Evolutionary conservation across 495 filamentous ascomycete species (phyloP), one percentile per base, ranked within the genome.

Genomic region (Podospora appendiculata): DNA sequence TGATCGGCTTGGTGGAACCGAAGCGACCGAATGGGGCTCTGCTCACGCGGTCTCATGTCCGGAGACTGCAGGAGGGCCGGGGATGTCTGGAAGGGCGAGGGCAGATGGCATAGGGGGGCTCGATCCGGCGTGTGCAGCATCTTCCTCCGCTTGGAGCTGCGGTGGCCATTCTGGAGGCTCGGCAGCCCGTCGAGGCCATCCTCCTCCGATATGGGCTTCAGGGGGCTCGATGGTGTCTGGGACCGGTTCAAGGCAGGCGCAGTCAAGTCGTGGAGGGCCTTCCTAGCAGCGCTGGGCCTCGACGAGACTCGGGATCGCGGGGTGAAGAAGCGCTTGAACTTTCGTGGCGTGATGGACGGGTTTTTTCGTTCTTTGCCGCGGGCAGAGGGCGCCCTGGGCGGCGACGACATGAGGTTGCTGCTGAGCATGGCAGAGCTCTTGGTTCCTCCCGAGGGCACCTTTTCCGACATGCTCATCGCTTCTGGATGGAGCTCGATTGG

Each of bases 251-350:
- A 64, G 13, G 73, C 77, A 6, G 82, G 78, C 32, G 76, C 77
- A 12, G 80, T 88, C 45, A 95, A 84, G 43, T 89, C 84, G 47
- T 76, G 75, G 46, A 95, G 75, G 44, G 85, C 80, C 59, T 80
- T 76, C 56, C 85, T 73, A 56, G 76, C 79, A 13, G 80, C 74
- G 57, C 71, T 79, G 3, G 56, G 79, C 68, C 59, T 62, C 53
- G 59, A 65, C 53, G 52, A 68, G 58, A 73, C 70, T 42, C 73
- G 62, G 32, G 70, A 66, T 14, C 72, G 78, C 46, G 90, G 90
- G 12, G 88, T 92, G 61, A 95, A 96, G 72, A 96, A 96, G 32
- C 82, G 76, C 40, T 70, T 81, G 60, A 95, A 95, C 48, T 82
- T 85, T 48, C 84, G 73, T 38, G 86, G 86, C 32, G 86, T 90